Conservation (phyloP, 2,329 filamentous ascomycete genomes). For the Cladosporium velox region DNA sequence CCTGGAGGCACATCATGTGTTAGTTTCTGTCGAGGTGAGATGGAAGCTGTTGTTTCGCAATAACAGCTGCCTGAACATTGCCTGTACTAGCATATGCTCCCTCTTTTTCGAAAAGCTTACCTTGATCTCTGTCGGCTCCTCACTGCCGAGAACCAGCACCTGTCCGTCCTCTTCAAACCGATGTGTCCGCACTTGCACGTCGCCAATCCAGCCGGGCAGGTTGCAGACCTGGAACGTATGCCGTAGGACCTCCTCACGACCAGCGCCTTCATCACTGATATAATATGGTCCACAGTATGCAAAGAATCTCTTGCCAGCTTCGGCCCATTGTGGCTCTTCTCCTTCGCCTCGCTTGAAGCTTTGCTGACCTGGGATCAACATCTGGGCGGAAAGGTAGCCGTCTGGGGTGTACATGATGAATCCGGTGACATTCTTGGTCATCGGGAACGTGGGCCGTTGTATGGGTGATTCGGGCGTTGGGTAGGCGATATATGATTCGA, state of each 20-base stretch:
- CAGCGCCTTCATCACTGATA: conserved; percentile 39
- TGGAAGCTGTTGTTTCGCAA: not conserved
- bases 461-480: conserved; percentile 39
- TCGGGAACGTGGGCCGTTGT: conserved; percentile 40
- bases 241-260: conserved; percentile 38
- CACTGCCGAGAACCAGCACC: conserved; percentile 41
- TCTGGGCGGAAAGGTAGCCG: conserved; percentile 43
- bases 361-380: conserved; percentile 42
- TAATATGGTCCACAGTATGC: conserved; percentile 43
- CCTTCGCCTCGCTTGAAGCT: conserved; percentile 41
- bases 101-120: conserved; percentile 24
- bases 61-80: not conserved
- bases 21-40: not conserved
- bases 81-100: not conserved
- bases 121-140: conserved; percentile 43
- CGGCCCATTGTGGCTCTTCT: conserved; percentile 43
- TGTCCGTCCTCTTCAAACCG: conserved; percentile 42
- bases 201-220: conserved; percentile 42
- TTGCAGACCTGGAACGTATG: conserved; percentile 43
- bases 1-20: conserved; percentile 27
- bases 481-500: conserved; percentile 43
- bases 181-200: conserved; percentile 41
- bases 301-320: conserved; percentile 42
- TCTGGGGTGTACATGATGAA: conserved; percentile 44
- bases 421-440: conserved; percentile 41